Percentiles rank a stretch among this genome's conserved stretches.
These are phyloP conservation scores for Circinella umbellata DNA, from an alignment of 371 early-diverging fungal genomes.

Conservation along the genomic window DNA sequence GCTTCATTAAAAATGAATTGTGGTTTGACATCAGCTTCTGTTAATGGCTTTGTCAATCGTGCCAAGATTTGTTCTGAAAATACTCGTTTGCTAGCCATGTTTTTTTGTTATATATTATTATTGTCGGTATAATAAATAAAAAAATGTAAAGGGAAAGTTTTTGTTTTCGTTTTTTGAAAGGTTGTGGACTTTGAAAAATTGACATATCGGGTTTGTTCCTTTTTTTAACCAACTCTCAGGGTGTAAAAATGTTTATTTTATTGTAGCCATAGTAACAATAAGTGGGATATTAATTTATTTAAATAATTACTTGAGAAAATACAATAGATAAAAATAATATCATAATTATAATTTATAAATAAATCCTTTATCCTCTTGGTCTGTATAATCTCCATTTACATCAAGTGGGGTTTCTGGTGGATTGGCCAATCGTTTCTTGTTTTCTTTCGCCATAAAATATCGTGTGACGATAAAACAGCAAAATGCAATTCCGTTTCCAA, in stretches of 20 bases:
- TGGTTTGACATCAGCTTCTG: conserved; percentile 52
- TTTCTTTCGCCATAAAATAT: conserved; percentile 23
- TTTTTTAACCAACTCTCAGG: no score
- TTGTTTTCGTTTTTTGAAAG: no score
- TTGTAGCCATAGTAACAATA: no score
- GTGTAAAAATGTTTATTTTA: no score
- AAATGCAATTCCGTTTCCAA: conserved; percentile 32
- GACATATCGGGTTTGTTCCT: no score
- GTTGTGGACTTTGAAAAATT: no score
- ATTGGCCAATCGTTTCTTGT: conserved; percentile 22
- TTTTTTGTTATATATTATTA: background rate
- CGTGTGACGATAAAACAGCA: conserved; percentile 29
- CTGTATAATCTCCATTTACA: conserved; percentile 39
- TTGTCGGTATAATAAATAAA: background rate
- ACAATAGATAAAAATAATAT: no score
- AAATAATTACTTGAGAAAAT: no score
- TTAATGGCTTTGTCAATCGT: conserved; percentile 36
- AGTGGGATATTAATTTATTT: no score
- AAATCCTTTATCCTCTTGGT: conserved; percentile 35
- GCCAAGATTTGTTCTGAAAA: conserved; percentile 41
- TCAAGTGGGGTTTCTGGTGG: conserved; percentile 18
- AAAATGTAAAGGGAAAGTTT: no score
- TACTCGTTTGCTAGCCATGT: conserved; percentile 39
- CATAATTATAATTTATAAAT: no score
- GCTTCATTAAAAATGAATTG: conserved; percentile 52